Conservation (phyloP, 2,329 filamentous ascomycete species). For the Parastagonospora nodorum region DNA sequence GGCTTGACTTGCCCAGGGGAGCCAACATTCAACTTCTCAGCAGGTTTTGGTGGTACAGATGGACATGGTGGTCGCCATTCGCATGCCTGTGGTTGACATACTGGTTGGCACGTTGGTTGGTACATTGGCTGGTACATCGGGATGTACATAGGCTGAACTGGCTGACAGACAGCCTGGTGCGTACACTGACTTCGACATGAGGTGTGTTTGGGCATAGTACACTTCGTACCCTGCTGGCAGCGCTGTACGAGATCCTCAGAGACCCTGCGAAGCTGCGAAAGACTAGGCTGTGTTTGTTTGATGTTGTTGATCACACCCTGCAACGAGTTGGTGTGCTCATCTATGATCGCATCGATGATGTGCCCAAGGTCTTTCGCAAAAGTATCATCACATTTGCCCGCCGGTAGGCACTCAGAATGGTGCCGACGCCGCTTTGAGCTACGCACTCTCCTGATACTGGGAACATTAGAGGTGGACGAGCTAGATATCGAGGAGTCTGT, state of each 20-base stretch:
- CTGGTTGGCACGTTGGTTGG: conserved; percentile 3
- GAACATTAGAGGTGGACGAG: conserved; percentile 9
- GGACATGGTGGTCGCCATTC: conserved; percentile 15
- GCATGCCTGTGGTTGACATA: conserved; percentile 7
- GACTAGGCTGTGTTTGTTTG: conserved; percentile 24
- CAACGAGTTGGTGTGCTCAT: conserved; percentile 47
- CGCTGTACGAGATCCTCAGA: conserved; percentile 25
- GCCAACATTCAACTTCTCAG: conserved; percentile 33
- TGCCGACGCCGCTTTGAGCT: conserved; percentile 11
- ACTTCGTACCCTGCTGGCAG: conserved; percentile 9
- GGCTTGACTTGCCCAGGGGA: conserved; percentile 27
- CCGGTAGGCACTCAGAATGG: conserved; percentile 18
- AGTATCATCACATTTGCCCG: conserved; percentile 28
- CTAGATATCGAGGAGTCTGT: conserved; percentile 19
- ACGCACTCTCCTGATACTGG: not conserved
- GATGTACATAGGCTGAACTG: conserved; percentile 1
- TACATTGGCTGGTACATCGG: conserved; percentile 1
- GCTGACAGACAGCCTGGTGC: not conserved
- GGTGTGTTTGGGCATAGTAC: conserved; percentile 4
- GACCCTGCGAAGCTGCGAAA: conserved; percentile 19
- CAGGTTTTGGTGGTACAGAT: conserved; percentile 23
- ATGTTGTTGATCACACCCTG: conserved; percentile 49
- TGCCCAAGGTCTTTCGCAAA: conserved; percentile 44
- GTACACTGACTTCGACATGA: conserved; percentile 3
- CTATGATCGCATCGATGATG: conserved; percentile 48